Evolutionary conservation across 2,329 filamentous ascomycete genomes (phyloP).

Genomic region (Cercospora brassicicola): DNA sequence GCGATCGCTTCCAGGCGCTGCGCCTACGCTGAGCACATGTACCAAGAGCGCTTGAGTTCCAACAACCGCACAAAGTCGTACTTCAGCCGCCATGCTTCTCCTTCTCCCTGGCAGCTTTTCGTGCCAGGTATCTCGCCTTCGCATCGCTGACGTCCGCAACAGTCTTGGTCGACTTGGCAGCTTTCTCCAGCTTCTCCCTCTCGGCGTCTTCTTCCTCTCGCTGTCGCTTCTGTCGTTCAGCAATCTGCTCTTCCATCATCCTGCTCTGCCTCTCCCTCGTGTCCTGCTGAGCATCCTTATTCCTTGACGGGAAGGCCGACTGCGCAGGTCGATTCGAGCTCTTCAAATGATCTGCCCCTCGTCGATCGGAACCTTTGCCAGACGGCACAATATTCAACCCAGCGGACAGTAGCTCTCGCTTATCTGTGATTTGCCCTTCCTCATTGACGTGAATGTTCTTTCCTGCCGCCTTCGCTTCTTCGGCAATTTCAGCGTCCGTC

Average conservation of each 20-base stretch:
- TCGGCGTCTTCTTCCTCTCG: slow-evolving; percentile 69
- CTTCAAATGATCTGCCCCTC: slow-evolving; percentile 37
- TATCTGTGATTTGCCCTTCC: slow-evolving; percentile 80
- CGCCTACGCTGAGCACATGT: too few species aligned
- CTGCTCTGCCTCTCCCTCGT: slow-evolving; percentile 73
- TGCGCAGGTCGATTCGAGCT: slow-evolving; percentile 31
- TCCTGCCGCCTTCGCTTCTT: slow-evolving; percentile 64
- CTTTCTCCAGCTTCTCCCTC: slow-evolving; percentile 62
- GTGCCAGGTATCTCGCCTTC: slow-evolving; percentile 74
- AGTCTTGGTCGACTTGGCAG: slow-evolving; percentile 75
- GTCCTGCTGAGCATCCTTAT: slow-evolving; percentile 54
- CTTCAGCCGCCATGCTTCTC: slow-evolving; percentile 47
- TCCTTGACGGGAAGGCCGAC: slow-evolving; percentile 29
- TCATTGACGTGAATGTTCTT: slow-evolving; percentile 72
- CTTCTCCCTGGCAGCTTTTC: slow-evolving; percentile 69
- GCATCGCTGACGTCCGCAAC: slow-evolving; percentile 73
- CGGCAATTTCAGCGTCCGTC: slow-evolving; percentile 63
- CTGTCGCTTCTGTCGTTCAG: slow-evolving; percentile 68
- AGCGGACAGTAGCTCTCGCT: slow-evolving; percentile 73
- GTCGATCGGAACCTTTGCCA: slow-evolving; percentile 25
- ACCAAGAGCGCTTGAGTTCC: background rate
- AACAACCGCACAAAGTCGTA: background rate
- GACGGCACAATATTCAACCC: slow-evolving; percentile 67
- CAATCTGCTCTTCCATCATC: slow-evolving; percentile 77
- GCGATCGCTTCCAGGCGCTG: too few species aligned